phyloP scores from a whole-genome alignment of 805 yeast genomes.

The Schwanniomyces pseudopolymorphus region DNA sequence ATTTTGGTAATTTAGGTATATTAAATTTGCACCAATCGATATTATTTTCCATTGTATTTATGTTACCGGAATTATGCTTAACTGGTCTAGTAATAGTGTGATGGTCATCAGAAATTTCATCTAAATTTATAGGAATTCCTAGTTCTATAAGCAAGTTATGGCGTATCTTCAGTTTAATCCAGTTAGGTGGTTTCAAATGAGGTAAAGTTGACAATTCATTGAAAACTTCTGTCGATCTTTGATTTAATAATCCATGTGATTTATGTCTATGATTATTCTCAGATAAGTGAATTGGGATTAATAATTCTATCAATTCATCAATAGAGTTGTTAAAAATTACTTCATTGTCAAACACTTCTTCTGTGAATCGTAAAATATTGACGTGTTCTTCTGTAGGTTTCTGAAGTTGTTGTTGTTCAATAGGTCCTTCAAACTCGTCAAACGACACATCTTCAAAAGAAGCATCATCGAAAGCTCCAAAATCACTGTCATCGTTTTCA shows the following conservation, averaged over 20 bases:
- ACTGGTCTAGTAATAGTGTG: background rate
- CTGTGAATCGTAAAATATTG: slow-evolving; percentile 8
- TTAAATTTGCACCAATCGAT: slow-evolving; percentile 36
- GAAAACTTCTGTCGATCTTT: slow-evolving; percentile 41
- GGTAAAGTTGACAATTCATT: slow-evolving; percentile 48
- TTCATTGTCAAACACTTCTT: slow-evolving; percentile 11
- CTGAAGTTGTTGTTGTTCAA: background rate
- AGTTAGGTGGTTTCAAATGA: slow-evolving; percentile 57
- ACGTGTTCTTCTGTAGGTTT: background rate
- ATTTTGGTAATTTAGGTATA: slow-evolving; percentile 33
- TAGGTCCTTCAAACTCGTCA: slow-evolving; percentile 17
- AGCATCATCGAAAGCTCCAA: slow-evolving; percentile 40
- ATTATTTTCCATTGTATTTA: slow-evolving; percentile 19
- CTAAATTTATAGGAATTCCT: slow-evolving; percentile 73
- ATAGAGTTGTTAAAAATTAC: slow-evolving; percentile 10
- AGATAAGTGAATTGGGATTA: slow-evolving; percentile 8
- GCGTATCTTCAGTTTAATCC: slow-evolving; percentile 68
- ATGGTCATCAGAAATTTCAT: slow-evolving; percentile 36
- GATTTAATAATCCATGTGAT: slow-evolving; percentile 19
- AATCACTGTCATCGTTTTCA: slow-evolving; percentile 32
- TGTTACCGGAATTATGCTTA: background rate
- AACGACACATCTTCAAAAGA: slow-evolving; percentile 30
- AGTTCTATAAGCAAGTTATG: slow-evolving; percentile 61
- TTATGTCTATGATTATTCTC: background rate
- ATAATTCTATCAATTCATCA: slow-evolving; percentile 7